phyloP scores from a whole-genome alignment of 768 basidiomycete species.

The Roridomyces roridus region DNA sequence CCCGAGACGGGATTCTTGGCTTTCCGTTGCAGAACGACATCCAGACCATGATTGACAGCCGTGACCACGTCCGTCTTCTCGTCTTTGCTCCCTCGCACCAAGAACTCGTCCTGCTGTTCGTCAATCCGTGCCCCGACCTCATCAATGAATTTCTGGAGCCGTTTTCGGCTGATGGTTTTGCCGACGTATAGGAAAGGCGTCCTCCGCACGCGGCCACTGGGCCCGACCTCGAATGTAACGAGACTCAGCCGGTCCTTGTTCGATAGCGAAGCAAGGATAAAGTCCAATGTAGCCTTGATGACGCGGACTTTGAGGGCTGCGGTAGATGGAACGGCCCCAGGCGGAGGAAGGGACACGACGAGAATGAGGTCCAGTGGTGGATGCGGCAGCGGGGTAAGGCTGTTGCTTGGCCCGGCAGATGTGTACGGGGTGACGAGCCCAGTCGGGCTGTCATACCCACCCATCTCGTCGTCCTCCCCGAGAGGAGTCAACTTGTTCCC shows the following conservation, averaged over 20 bases:
- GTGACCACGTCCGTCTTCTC: conserved; percentile 98
- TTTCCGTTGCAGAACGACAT: conserved; percentile 94
- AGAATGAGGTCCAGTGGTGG: conserved; percentile 92
- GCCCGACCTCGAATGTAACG: conserved; percentile 92
- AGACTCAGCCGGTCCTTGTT: conserved; percentile 83
- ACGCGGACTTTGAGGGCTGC: conserved; percentile 88
- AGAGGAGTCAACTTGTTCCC: conserved; percentile 65
- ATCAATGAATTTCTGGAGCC: conserved; percentile 82
- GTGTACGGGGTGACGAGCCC: conserved; percentile 73
- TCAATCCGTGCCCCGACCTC: conserved; percentile 58
- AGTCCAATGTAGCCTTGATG: conserved; percentile 88
- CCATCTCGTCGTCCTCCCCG: conserved; percentile 74
- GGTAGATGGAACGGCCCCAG: conserved; percentile 73
- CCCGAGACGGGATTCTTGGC: conserved; percentile 88
- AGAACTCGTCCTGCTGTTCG: conserved; percentile 53
- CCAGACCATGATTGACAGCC: conserved; percentile 97
- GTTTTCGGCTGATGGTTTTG: conserved; percentile 66
- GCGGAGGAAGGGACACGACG: conserved; percentile 85
- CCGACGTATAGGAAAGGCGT: conserved; percentile 90
- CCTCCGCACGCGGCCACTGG: conserved; percentile 82
- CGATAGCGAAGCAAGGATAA: conserved; percentile 79
- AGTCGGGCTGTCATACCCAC: conserved; percentile 61
- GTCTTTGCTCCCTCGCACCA: conserved; percentile 80
- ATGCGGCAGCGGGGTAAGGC: conserved; percentile 81
- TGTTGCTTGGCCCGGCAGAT: conserved; percentile 79